Percentiles rank a stretch among this genome's conserved stretches.
Evolutionary conservation across 2,329 filamentous ascomycete species (phyloP).

Genomic region (Dothideomycetes sp.): DNA sequence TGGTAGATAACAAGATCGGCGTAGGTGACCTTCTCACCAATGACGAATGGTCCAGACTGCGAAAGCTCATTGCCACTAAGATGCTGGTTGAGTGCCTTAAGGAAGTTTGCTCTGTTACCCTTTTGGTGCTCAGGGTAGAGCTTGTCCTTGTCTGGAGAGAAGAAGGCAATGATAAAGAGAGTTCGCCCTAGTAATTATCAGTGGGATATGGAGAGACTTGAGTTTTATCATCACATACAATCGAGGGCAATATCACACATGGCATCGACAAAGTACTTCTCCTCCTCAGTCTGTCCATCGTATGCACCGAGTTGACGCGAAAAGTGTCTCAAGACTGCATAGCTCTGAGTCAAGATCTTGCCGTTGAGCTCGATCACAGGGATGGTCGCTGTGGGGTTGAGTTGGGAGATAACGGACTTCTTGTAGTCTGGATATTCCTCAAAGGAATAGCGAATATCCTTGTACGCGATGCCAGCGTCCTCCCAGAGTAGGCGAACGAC

Average conservation of each 20-base stretch:
- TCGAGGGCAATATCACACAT: conserved; percentile 21
- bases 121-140: conserved; percentile 18
- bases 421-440: conserved; percentile 5
- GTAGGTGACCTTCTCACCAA: conserved; percentile 21
- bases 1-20: not conserved
- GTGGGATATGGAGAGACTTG: not conserved
- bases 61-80: conserved; percentile 19
- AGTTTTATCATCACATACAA: conserved; percentile 9
- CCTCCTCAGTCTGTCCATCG: conserved; percentile 19
- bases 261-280: conserved; percentile 21
- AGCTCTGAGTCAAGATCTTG: conserved; percentile 21
- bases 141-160: conserved; percentile 15
- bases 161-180: conserved; percentile 20
- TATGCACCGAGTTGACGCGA: conserved; percentile 17
- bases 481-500: conserved; percentile 18
- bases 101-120: conserved; percentile 12
- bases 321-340: conserved; percentile 22
- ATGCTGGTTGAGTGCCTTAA: conserved; percentile 26
- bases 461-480: conserved; percentile 6
- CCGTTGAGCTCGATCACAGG: conserved; percentile 11
- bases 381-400: conserved; percentile 10
- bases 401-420: conserved; percentile 9
- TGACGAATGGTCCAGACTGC: conserved; percentile 17
- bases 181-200: conserved; percentile 16
- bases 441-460: conserved; percentile 5